phyloP scores from a whole-genome alignment of 2,329 filamentous ascomycete genomes.

The Catunica adiposa region DNA sequence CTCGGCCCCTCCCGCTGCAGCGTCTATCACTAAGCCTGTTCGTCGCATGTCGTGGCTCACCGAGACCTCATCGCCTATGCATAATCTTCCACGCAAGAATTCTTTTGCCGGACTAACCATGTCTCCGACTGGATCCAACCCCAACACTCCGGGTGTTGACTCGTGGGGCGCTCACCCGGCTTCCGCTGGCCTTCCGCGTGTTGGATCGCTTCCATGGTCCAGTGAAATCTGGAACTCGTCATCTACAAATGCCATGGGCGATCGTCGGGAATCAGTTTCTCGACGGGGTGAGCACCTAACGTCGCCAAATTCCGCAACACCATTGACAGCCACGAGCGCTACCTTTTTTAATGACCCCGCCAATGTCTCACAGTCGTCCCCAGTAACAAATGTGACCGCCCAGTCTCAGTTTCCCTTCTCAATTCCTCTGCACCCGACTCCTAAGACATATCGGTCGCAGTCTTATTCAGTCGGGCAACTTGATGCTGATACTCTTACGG shows the following conservation, averaged over 20 bases:
- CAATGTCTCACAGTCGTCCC: slow-evolving; percentile 30
- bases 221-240: slow-evolving; percentile 54
- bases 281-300: slow-evolving; percentile 58
- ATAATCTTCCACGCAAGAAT: slow-evolving; percentile 46
- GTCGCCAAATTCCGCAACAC: slow-evolving; percentile 51
- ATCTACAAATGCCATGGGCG: slow-evolving; percentile 20
- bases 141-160: slow-evolving; percentile 61
- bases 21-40: slow-evolving; percentile 38
- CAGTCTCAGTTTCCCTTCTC: slow-evolving; percentile 64
- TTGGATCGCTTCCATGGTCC: slow-evolving; percentile 51
- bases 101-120: slow-evolving; percentile 62
- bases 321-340: slow-evolving; percentile 26
- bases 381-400: slow-evolving; percentile 34
- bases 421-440: slow-evolving; percentile 75
- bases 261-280: slow-evolving; percentile 62
- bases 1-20: slow-evolving; percentile 30
- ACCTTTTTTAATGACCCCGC: slow-evolving; percentile 35
- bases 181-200: slow-evolving; percentile 33
- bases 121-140: slow-evolving; percentile 65
- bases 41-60: slow-evolving; percentile 75
- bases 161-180: slow-evolving; percentile 39
- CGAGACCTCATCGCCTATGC: slow-evolving; percentile 50
- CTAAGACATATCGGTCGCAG: slow-evolving; percentile 86
- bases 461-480: slow-evolving; percentile 91
- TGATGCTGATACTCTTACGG: slow-evolving; percentile 44